These are phyloP conservation scores for Mycena chlorophos DNA, from an alignment of 768 basidiomycete species.

Conservation along the genomic window DNA sequence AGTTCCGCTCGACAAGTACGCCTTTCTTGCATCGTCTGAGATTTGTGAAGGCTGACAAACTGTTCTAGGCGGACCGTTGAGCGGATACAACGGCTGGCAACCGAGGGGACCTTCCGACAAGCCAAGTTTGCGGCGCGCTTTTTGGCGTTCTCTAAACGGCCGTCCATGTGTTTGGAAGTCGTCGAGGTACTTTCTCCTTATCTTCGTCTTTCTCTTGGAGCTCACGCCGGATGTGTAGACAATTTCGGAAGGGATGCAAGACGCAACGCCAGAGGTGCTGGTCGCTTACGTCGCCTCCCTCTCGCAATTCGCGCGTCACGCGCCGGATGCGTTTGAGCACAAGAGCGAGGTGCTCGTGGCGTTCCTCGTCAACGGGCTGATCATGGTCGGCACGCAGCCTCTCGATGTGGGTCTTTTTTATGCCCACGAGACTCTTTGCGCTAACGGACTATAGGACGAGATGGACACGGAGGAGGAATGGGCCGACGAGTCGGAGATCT, in stretches of 20 bases:
- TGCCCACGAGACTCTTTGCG: background rate
- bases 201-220: background rate
- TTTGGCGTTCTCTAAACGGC: slow-evolving; percentile 57
- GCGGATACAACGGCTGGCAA: slow-evolving; percentile 56
- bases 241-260: slow-evolving; percentile 53
- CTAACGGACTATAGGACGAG: slow-evolving; percentile 44
- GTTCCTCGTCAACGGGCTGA: slow-evolving; percentile 67
- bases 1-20: slow-evolving; percentile 67
- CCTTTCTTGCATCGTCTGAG: slow-evolving; percentile 16
- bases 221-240: slow-evolving; percentile 40
- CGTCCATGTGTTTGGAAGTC: slow-evolving; percentile 50
- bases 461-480: slow-evolving; percentile 73
- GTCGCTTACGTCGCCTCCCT: slow-evolving; percentile 72
- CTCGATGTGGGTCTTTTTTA: slow-evolving; percentile 42
- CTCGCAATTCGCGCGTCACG: slow-evolving; percentile 67
- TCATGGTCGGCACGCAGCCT: slow-evolving; percentile 55
- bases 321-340: slow-evolving; percentile 73
- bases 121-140: slow-evolving; percentile 87
- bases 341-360: slow-evolving; percentile 73
- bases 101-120: slow-evolving; percentile 59
- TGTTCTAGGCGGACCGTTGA: slow-evolving; percentile 63
- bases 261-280: slow-evolving; percentile 49
- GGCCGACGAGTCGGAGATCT: slow-evolving; percentile 66
- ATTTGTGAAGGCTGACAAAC: slow-evolving; percentile 1
- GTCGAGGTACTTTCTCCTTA: slow-evolving; percentile 55